phyloP scores from a whole-genome alignment of 768 basidiomycete genomes.

The Royoungia palumana region DNA sequence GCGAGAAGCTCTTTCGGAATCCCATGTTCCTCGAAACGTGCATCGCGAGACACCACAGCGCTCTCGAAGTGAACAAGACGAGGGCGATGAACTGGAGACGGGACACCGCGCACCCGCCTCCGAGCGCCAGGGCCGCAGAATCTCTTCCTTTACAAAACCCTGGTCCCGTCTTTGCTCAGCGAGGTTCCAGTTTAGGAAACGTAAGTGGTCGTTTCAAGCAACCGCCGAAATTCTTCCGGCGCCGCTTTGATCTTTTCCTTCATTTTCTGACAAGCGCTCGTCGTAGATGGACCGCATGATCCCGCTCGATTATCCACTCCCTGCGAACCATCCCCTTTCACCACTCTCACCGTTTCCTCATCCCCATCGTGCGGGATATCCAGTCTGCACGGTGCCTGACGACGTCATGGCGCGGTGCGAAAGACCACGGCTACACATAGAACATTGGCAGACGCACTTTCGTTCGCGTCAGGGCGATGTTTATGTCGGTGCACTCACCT shows the following conservation, averaged over 20 bases:
- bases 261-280: no score
- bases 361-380: not conserved
- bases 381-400: not conserved
- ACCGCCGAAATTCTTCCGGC: no score
- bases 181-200: not conserved
- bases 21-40: conserved; percentile 44
- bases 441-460: conserved; percentile 21
- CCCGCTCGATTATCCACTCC: conserved; percentile 4
- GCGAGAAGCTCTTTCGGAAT: conserved; percentile 33
- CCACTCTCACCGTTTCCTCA: not conserved
- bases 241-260: no score
- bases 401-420: not conserved
- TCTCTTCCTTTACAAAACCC: not conserved
- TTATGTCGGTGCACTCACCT: no score
- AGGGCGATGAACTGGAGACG: not conserved
- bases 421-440: not conserved
- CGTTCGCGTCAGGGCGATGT: conserved; percentile 37
- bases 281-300: conserved; percentile 1
- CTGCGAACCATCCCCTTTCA: not conserved
- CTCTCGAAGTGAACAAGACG: conserved; percentile 5
- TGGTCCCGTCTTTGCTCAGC: conserved; percentile 21
- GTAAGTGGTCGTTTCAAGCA: no score
- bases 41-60: conserved; percentile 18
- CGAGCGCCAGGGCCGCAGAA: not conserved
- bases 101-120: not conserved